phyloP scores from a whole-genome alignment of 805 yeast genomes.

The Candida coquimbonensis region DNA sequence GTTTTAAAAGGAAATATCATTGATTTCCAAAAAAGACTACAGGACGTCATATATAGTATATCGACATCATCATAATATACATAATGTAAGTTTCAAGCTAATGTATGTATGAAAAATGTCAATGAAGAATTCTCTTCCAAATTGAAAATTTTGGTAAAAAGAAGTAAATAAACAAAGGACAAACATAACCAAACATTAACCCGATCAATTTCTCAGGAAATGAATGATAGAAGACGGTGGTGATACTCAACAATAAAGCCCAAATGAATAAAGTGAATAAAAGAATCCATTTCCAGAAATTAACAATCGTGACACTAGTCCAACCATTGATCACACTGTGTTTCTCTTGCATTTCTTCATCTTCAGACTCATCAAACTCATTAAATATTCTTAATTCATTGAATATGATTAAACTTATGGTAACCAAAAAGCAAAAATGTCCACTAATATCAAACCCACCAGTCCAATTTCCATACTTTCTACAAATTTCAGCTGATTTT shows the following conservation, averaged over 20 bases:
- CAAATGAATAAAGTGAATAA: constrained; percentile 32
- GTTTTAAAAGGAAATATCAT: constrained; percentile 16
- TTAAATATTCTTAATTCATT: constrained; percentile 23
- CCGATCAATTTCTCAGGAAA: constrained; percentile 69
- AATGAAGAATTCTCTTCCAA: neutral
- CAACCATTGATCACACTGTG: constrained; percentile 1
- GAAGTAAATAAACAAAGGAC: constrained; percentile 39
- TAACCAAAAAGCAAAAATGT: constrained; percentile 40
- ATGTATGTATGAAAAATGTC: neutral
- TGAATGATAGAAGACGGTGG: constrained; percentile 80
- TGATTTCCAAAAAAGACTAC: constrained; percentile 10
- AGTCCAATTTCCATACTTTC: constrained; percentile 33
- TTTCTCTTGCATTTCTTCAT: neutral
- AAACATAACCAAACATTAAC: constrained; percentile 51
- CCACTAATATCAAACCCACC: constrained; percentile 50
- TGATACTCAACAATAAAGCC: constrained; percentile 57
- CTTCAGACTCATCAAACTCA: neutral
- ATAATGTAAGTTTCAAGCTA: neutral
- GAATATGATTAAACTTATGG: constrained; percentile 36
- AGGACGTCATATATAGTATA: constrained; percentile 14
- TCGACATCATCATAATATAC: neutral
- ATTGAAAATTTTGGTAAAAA: constrained; percentile 5
- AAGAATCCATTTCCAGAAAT: constrained; percentile 11
- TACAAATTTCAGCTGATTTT: constrained; percentile 27
- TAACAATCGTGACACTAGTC: constrained; percentile 5